Percentiles rank a stretch among this genome's conserved stretches.
These are phyloP conservation scores for Iberis pinnata DNA, from an alignment of 345 rosid species.

Conservation along the genomic window DNA sequence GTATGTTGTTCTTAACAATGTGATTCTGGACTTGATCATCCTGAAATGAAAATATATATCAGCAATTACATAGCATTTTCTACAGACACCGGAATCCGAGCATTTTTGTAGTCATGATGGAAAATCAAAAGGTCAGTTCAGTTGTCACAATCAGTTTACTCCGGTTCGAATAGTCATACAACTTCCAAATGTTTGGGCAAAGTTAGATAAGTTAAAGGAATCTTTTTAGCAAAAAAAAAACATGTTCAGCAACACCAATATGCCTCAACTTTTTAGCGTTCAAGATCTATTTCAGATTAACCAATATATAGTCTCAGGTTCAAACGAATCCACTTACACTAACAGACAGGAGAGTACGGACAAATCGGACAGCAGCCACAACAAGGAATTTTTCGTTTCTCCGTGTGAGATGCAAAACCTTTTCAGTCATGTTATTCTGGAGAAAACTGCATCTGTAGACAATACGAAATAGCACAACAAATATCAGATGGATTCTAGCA, in stretches of 20 bases:
- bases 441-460: conserved; percentile 81
- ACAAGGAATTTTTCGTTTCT: conserved; percentile 91
- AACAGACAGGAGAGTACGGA: conserved; percentile 79
- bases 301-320: neutral
- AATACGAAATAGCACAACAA: conserved; percentile 21
- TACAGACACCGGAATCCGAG: neutral
- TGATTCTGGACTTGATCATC: conserved; percentile 80
- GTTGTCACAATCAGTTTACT: neutral
- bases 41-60: conserved; percentile 35
- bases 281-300: conserved; percentile 6
- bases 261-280: conserved; percentile 6
- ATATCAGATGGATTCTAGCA: conserved; percentile 12
- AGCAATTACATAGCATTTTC: neutral
- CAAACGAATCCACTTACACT: conserved; percentile 50
- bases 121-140: neutral
- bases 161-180: conserved; percentile 2
- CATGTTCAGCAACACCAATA: conserved; percentile 7
- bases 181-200: neutral
- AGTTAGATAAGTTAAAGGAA: conserved; percentile 3
- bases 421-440: conserved; percentile 68
- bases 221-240: neutral
- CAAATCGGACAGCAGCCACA: conserved; percentile 88
- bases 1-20: conserved; percentile 74
- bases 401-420: conserved; percentile 67
- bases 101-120: conserved; percentile 1